Evolutionary conservation across 768 basidiomycete species (phyloP).

Genomic region (Mycena belliarum): DNA sequence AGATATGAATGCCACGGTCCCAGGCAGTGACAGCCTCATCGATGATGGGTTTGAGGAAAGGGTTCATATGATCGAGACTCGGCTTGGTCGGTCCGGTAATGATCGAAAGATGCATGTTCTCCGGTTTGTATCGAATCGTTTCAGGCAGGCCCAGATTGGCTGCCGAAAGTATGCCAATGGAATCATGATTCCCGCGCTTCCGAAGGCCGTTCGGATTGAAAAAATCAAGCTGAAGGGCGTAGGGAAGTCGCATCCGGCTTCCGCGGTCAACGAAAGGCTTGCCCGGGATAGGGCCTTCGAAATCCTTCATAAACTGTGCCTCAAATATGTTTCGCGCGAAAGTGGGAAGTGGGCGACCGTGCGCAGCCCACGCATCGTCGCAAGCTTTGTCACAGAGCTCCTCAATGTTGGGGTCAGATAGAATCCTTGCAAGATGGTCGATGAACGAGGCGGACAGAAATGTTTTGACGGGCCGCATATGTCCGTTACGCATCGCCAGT

Average conservation of each 20-base stretch:
- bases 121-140: constrained; percentile 28
- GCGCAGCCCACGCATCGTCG: constrained; percentile 12
- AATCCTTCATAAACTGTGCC: constrained; percentile 28
- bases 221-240: constrained; percentile 28
- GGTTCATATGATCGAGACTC: background rate
- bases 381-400: constrained; percentile 16
- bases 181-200: constrained; percentile 22
- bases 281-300: constrained; percentile 27
- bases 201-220: constrained; percentile 30
- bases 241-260: constrained; percentile 22
- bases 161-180: constrained; percentile 29
- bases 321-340: constrained; percentile 25
- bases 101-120: constrained; percentile 32
- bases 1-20: constrained; percentile 9
- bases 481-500: too few species aligned
- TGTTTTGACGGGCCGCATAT: constrained; percentile 20
- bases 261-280: constrained; percentile 24
- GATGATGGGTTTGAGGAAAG: constrained; percentile 18
- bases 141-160: constrained; percentile 32
- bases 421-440: constrained; percentile 22
- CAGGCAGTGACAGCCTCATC: constrained; percentile 22
- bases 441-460: constrained; percentile 21
- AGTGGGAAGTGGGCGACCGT: background rate
- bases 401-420: constrained; percentile 20
- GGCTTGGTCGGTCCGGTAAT: constrained; percentile 17